Evolutionary conservation across 2,329 filamentous ascomycete species (phyloP), one percentile per base, ranked within the genome.

Genomic region (Trichophyton schoenleinii): DNA sequence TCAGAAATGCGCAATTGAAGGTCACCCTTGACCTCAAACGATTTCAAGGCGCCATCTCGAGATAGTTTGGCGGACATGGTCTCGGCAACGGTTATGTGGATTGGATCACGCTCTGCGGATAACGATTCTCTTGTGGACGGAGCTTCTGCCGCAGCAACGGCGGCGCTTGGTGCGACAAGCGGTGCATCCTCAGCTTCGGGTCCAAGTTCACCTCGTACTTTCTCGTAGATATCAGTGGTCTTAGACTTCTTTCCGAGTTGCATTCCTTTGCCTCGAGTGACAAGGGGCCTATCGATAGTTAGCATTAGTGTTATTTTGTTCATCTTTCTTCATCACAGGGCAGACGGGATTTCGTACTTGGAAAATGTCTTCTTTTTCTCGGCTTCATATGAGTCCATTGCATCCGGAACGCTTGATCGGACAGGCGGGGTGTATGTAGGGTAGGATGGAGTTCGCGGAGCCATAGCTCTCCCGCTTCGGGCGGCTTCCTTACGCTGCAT

Each of bases 201-300:
- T n/a, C 91, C 91, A 71, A 97, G 81, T 66, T 97, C 92, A 63
- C 89, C 89, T 67, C 91, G 87, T 38, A 99, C 91, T 70, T 91
- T 88, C 76, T 97, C 92, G 73, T 95, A 97, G 81, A 97, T 96
- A 74, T 95, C 92, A 34, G 88, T 95, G 22, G 89, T 91, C 80
- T 97, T 97, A 63, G 89, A 95, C 79, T 99, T 99, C 81, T 97
- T 97, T 76, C 94, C 94, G 62, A 99, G 81, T 75, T 97, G 92
- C 95, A 99, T 99, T 67, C 94, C 94, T 80, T 99, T 99, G 69
- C 90, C 91, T 77, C 95, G 90, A 63, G 87, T 83, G 58, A 88
- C 71, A 34, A 78, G 62, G 18, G 76, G 72, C 64, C 83, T 70
- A 83, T 72, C 31, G 3, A 15, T 20, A 59, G 22, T 62, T 11